Percentiles rank a stretch among this genome's conserved stretches.
Evolutionary conservation across 805 yeast genomes (phyloP).

Genomic region (Ogataea degrootiae): DNA sequence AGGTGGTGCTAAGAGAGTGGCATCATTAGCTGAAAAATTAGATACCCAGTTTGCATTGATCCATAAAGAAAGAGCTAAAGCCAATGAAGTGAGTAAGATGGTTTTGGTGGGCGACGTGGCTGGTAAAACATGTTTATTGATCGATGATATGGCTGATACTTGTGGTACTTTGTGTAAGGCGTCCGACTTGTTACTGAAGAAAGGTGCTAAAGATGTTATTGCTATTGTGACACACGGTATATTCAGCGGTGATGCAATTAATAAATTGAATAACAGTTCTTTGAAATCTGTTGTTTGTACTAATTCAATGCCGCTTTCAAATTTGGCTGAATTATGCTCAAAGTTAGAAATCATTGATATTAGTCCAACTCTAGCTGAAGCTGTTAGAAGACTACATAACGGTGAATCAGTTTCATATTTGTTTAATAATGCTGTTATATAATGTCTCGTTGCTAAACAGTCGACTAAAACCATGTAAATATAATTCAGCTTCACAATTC

Average conservation of each 20-base stretch:
- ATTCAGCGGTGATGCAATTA: slow-evolving; percentile 78
- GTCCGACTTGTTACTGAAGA: slow-evolving; percentile 74
- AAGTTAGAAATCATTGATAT: slow-evolving; percentile 81
- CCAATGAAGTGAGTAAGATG: slow-evolving; percentile 93
- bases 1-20: slow-evolving; percentile 98
- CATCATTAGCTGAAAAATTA: slow-evolving; percentile 85
- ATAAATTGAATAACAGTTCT: slow-evolving; percentile 62
- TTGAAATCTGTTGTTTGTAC: slow-evolving; percentile 80
- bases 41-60: slow-evolving; percentile 93
- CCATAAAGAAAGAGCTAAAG: slow-evolving; percentile 92
- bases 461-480: no score
- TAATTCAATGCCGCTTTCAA: slow-evolving; percentile 83
- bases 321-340: slow-evolving; percentile 51
- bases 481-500: no score
- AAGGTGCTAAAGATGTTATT: slow-evolving; percentile 80
- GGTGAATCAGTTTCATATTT: slow-evolving; percentile 93
- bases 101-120: slow-evolving; percentile 93
- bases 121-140: slow-evolving; percentile 74
- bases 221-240: slow-evolving; percentile 97
- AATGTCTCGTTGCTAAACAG: background rate
- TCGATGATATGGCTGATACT: slow-evolving; percentile 98
- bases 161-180: slow-evolving; percentile 97
- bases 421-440: slow-evolving; percentile 55
- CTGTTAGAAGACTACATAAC: slow-evolving; percentile 88
- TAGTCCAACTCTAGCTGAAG: slow-evolving; percentile 85